phyloP scores from a whole-genome alignment of 176 grass and related monocot genomes.

The Aechmea fasciata region DNA sequence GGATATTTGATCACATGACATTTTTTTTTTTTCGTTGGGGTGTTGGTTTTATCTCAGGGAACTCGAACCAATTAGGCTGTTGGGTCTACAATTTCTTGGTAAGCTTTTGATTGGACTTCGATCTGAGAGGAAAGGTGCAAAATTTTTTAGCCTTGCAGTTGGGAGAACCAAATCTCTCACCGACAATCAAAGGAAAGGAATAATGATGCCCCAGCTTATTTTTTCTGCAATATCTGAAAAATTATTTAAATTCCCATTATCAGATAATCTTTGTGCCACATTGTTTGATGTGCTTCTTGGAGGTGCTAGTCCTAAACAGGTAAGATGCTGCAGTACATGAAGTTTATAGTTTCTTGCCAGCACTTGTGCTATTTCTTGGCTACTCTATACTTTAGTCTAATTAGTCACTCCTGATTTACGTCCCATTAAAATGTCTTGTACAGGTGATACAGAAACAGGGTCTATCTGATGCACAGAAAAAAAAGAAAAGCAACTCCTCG shows the following conservation, averaged over 20 bases:
- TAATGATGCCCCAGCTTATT: conserved; percentile 41
- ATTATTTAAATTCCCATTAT: conserved; percentile 77
- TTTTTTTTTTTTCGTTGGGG: conserved; percentile 4
- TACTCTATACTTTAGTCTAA: not conserved
- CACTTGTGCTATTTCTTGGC: not conserved
- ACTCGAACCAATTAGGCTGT: conserved; percentile 71
- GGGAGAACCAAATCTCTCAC: conserved; percentile 59
- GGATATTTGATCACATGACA: conserved; percentile 11
- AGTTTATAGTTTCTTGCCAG: not conserved
- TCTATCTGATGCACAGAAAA: conserved; percentile 46
- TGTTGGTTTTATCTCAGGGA: conserved; percentile 37
- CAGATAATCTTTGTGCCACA: conserved; percentile 81
- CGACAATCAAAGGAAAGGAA: conserved; percentile 57
- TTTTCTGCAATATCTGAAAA: conserved; percentile 76
- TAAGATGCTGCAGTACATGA: conserved; percentile 24
- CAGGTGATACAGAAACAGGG: conserved; percentile 84
- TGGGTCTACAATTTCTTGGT: conserved; percentile 91
- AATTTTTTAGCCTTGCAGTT: conserved; percentile 66
- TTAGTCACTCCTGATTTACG: conserved; percentile 3
- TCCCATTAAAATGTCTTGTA: conserved; percentile 29
- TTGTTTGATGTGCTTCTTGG: conserved; percentile 98
- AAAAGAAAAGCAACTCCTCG: conserved; percentile 32
- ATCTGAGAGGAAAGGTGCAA: conserved; percentile 73
- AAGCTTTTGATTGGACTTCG: conserved; percentile 79
- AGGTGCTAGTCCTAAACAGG: conserved; percentile 99